These are phyloP conservation scores for Gamarada debralockiae DNA, from an alignment of 495 filamentous ascomycete genomes.

Conservation along the genomic window DNA sequence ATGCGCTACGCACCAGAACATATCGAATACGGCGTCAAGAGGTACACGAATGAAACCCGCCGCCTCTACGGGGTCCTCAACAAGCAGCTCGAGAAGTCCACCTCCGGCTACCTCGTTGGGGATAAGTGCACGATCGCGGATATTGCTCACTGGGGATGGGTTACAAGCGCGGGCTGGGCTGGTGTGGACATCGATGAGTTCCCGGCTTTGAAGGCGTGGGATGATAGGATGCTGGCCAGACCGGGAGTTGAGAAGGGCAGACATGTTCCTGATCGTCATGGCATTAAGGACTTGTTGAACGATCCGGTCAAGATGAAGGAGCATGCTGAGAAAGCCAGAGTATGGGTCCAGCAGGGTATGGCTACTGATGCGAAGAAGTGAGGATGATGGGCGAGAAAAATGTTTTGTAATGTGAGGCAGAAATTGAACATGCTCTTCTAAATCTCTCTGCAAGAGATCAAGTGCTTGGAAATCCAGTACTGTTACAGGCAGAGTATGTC, in stretches of 20 bases:
- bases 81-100: slow-evolving; percentile 59
- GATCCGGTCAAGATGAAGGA: slow-evolving; percentile 48
- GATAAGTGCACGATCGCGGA: slow-evolving; percentile 81
- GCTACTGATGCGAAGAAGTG: slow-evolving; percentile 45
- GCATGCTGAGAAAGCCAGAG: slow-evolving; percentile 37
- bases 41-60: slow-evolving; percentile 77
- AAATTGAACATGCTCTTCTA: no score
- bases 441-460: no score
- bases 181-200: slow-evolving; percentile 77
- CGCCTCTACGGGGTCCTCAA: slow-evolving; percentile 81
- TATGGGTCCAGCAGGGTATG: slow-evolving; percentile 65
- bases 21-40: slow-evolving; percentile 79
- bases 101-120: slow-evolving; percentile 71
- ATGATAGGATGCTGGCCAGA: slow-evolving; percentile 57
- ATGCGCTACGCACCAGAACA: slow-evolving; percentile 79
- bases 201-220: slow-evolving; percentile 63
- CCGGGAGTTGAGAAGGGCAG: slow-evolving; percentile 72
- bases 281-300: slow-evolving; percentile 46
- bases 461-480: no score
- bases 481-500: no score
- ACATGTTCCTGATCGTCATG: slow-evolving; percentile 69
- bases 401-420: slow-evolving; percentile 10
- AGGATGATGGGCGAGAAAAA: slow-evolving; percentile 16
- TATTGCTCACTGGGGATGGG: slow-evolving; percentile 50
- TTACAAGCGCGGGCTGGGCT: slow-evolving; percentile 50